Evolutionary conservation across 331 rosid species (phyloP), one percentile per base, ranked within the genome.

Genomic region (Arachis monticola): DNA sequence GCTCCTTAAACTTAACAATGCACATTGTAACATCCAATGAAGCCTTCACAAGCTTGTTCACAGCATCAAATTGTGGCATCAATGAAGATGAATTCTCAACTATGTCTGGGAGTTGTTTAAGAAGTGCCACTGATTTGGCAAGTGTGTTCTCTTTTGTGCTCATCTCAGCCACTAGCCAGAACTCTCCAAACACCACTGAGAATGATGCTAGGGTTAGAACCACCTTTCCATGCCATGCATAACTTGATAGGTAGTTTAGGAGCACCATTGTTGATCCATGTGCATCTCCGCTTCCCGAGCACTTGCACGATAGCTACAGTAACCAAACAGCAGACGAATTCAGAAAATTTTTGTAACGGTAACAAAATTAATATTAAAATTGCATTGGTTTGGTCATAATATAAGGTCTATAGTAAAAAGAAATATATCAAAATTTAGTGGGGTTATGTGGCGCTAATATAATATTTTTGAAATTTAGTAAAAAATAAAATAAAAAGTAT

Each of bases 201-300:
- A 87, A 92, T 3, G 96, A 96, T 32, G 97, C 97, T 27, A 95
- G 63, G 52, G 92, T 40, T 55, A 92, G 60, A 77, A 85, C 99
- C 75, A 90, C 90, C 87, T 95, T 95, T 51, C 93, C 89, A 78
- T 95, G 97, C 97, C 97, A 92, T 38, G 93, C 51, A 74, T 88
- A 92, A 80, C 61, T 86, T 0, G 96, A 81, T 8, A 92, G 86
- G 60, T 73, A 82, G 76, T 86, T 85, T 78, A 92, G 83, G 46
- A 90, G 57, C 69, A 81, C 88, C 85, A 90, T 74, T 1, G 97
- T 85, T 60, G 90, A 81, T n/a, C 80, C 80, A 77, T 90, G 96
- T 60, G 88, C 87, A 85, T 95, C 97, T 40, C 87, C 80, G 38
- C 90, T 84, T 8, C 88, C 87, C 0, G 86, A 85, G 77, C 93